Evolutionary conservation across 1,139 yeast genomes (phyloP).

Genomic region (Taphrina wiesneri): DNA sequence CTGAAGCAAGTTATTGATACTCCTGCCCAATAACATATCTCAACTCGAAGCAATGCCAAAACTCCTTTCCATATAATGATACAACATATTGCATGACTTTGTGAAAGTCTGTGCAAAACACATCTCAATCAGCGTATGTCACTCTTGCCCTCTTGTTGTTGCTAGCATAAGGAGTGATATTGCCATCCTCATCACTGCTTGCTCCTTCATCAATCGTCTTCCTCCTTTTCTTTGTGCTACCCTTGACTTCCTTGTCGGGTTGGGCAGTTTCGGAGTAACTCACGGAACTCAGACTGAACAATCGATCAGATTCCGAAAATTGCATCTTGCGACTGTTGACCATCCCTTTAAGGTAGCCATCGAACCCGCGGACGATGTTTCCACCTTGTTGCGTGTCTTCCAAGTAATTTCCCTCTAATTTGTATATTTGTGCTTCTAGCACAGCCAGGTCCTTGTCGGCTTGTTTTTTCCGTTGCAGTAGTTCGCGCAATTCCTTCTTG

Average conservation of each 20-base stretch:
- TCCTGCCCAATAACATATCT: background rate
- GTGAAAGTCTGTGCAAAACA: background rate
- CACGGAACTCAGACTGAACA: constrained; percentile 78
- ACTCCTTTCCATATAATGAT: background rate
- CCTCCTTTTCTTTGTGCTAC: constrained; percentile 7
- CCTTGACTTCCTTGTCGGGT: constrained; percentile 8
- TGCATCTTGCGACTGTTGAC: constrained; percentile 49
- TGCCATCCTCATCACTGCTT: constrained; percentile 14
- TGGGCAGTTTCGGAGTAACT: constrained; percentile 51
- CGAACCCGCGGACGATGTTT: constrained; percentile 86
- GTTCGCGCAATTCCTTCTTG: constrained; percentile 66
- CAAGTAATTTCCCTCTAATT: constrained; percentile 75
- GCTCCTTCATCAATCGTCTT: constrained; percentile 5
- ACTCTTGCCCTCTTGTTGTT: constrained; percentile 10
- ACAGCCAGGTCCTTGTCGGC: constrained; percentile 62
- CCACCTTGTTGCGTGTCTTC: constrained; percentile 66
- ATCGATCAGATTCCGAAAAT: constrained; percentile 77
- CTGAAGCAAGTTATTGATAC: no score
- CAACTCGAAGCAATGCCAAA: background rate
- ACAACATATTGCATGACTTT: background rate
- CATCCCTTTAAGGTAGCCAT: constrained; percentile 62
- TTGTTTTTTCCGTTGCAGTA: constrained; percentile 63
- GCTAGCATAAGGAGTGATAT: background rate
- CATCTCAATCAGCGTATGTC: constrained; percentile 8
- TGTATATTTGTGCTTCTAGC: constrained; percentile 79